phyloP scores from a whole-genome alignment of 805 yeast species.

The Candida ponderosae region DNA sequence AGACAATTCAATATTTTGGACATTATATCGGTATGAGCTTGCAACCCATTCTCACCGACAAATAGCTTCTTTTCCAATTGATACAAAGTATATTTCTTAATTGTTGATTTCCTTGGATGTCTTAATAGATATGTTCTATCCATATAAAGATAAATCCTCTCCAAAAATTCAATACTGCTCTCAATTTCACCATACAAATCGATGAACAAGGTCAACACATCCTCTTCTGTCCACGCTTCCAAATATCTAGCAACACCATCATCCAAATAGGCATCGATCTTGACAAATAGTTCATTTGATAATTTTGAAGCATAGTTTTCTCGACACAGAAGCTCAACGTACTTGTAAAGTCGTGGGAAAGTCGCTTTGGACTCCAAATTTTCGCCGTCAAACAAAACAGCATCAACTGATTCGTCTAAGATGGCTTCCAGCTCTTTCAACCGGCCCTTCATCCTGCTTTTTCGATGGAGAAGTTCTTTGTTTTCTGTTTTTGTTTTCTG shows the following conservation, averaged over 20 bases:
- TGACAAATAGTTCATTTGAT: slow-evolving; percentile 6
- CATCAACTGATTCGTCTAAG: no score
- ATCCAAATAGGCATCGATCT: slow-evolving; percentile 3
- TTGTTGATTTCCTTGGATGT: slow-evolving; percentile 16
- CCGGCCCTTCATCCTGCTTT: no score
- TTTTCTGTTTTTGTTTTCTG: no score
- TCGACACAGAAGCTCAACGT: slow-evolving; percentile 17
- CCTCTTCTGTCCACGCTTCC: background rate
- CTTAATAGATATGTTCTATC: slow-evolving; percentile 18
- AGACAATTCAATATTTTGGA: no score
- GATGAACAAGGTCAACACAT: slow-evolving; percentile 3
- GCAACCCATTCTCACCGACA: no score
- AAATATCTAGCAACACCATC: no score
- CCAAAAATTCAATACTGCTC: slow-evolving; percentile 4
- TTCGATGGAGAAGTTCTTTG: no score
- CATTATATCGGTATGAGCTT: no score
- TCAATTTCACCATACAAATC: slow-evolving; percentile 3
- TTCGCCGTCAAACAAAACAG: no score
- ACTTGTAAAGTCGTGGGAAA: slow-evolving; percentile 14
- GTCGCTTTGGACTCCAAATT: no score
- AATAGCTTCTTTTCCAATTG: background rate
- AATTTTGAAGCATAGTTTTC: slow-evolving; percentile 14
- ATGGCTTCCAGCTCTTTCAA: no score
- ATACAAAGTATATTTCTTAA: slow-evolving; percentile 2
- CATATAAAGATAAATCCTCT: slow-evolving; percentile 11